Conservation (phyloP, 129 eudicot species). For the Pittosporum tobira region DNA sequence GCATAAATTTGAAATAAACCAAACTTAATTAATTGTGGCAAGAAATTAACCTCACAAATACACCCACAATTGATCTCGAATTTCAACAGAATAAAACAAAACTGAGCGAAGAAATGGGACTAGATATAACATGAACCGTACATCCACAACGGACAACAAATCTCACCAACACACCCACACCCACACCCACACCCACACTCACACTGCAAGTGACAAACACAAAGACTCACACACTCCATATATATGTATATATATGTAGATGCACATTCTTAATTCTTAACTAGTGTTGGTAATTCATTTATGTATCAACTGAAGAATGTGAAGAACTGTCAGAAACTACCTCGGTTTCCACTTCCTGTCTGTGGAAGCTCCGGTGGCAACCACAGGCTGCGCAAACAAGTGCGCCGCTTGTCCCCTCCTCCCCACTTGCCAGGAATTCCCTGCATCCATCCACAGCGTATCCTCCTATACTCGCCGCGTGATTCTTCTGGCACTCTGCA, state of each 20-base stretch:
- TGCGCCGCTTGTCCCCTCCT: slow-evolving; percentile 11
- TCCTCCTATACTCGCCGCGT: slow-evolving; percentile 29
- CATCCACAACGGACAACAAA: too few species aligned
- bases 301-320: too few species aligned
- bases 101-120: not conserved
- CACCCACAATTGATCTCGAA: too few species aligned
- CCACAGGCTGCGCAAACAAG: slow-evolving; percentile 25
- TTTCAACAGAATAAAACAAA: not conserved
- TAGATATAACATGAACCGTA: not conserved
- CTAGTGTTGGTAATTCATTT: too few species aligned
- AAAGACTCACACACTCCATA: not conserved
- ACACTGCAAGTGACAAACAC: too few species aligned
- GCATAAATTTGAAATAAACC: too few species aligned
- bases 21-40: too few species aligned
- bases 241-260: not conserved
- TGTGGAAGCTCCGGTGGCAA: slow-evolving; percentile 29
- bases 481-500: slow-evolving; percentile 29
- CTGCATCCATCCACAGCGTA: slow-evolving; percentile 33
- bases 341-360: slow-evolving; percentile 1
- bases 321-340: too few species aligned
- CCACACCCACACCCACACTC: not conserved
- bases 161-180: not conserved
- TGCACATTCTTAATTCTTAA: too few species aligned
- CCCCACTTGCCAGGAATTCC: slow-evolving; percentile 31
- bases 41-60: too few species aligned